Conservation (phyloP, 139 green algal genomes). For the Bryopsis sp. region DNA sequence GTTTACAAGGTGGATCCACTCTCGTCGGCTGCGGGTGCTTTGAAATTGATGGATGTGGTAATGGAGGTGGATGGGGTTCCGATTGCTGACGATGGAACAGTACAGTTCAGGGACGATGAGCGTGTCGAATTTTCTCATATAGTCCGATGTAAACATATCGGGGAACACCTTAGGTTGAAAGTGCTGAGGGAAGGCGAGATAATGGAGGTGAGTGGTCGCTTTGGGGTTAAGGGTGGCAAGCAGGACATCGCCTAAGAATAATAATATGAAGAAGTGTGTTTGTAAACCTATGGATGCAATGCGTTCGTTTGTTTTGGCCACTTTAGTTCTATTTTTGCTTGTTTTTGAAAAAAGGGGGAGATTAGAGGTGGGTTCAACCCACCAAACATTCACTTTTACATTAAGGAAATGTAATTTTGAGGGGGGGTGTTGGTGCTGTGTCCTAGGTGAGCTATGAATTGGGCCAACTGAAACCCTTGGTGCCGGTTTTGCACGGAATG, state of each 20-base stretch:
- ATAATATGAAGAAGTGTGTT: too few relatives aligned
- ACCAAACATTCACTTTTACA: too few relatives aligned
- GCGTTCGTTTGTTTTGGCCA: too few relatives aligned
- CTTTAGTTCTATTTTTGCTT: too few relatives aligned
- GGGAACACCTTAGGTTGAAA: not conserved
- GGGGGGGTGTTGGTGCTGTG: too few relatives aligned
- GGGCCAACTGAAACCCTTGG: conserved; percentile 41
- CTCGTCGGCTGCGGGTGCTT: conserved; percentile 25
- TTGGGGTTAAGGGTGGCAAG: too few relatives aligned
- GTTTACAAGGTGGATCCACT: conserved; percentile 60
- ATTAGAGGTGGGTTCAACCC: too few relatives aligned
- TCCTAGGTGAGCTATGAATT: conserved; percentile 45
- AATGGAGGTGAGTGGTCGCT: too few relatives aligned
- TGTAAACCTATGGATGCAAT: too few relatives aligned
- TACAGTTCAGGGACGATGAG: conserved; percentile 54
- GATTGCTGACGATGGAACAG: conserved; percentile 55
- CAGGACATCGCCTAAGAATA: too few relatives aligned
- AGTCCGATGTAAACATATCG: conserved; percentile 15
- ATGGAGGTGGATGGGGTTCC: conserved; percentile 37
- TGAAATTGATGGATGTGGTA: conserved; percentile 53
- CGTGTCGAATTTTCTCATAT: conserved; percentile 38
- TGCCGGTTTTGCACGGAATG: conserved; percentile 54
- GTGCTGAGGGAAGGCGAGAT: conserved; percentile 9
- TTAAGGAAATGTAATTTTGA: too few relatives aligned
- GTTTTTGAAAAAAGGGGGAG: too few relatives aligned